phyloP scores from a whole-genome alignment of 108 stramenopile species.

The Conticribra weissflogii region DNA sequence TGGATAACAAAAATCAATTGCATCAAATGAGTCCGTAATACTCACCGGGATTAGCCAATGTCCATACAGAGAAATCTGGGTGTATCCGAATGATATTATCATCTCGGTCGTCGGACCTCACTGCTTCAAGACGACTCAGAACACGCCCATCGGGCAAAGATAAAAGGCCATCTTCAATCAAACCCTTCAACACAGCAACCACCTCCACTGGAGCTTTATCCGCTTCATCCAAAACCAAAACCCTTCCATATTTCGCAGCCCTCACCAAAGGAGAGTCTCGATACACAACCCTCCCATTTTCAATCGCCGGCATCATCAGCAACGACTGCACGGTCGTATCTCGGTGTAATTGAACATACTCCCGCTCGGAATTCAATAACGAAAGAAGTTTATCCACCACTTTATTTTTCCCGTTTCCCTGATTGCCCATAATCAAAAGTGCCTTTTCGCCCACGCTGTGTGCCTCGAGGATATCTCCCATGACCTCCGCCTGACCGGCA shows the following conservation, averaged over 20 bases:
- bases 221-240: slow-evolving; percentile 91
- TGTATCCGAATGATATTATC: slow-evolving; percentile 70
- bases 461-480: slow-evolving; percentile 59
- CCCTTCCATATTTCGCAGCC: slow-evolving; percentile 74
- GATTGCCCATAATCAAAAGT: slow-evolving; percentile 83
- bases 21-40: background rate
- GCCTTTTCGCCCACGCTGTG: slow-evolving; percentile 66
- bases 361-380: slow-evolving; percentile 73
- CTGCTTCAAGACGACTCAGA: too few relatives aligned
- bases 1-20: background rate
- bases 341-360: slow-evolving; percentile 93
- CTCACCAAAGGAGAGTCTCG: slow-evolving; percentile 84
- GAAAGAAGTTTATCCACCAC: slow-evolving; percentile 74
- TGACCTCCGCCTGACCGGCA: slow-evolving; percentile 46
- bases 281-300: slow-evolving; percentile 73
- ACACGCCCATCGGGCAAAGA: slow-evolving; percentile 81
- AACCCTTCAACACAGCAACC: slow-evolving; percentile 77
- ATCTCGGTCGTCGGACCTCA: slow-evolving; percentile 25
- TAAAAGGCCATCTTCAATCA: slow-evolving; percentile 91
- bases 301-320: slow-evolving; percentile 65
- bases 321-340: slow-evolving; percentile 86
- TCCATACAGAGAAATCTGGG: slow-evolving; percentile 75
- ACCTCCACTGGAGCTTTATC: slow-evolving; percentile 94
- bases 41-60: slow-evolving; percentile 81
- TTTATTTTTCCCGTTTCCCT: slow-evolving; percentile 94